Evolutionary conservation across 257 asterid genomes (phyloP), one percentile per base, ranked within the genome.

Genomic region (Solanum dulcamara): DNA sequence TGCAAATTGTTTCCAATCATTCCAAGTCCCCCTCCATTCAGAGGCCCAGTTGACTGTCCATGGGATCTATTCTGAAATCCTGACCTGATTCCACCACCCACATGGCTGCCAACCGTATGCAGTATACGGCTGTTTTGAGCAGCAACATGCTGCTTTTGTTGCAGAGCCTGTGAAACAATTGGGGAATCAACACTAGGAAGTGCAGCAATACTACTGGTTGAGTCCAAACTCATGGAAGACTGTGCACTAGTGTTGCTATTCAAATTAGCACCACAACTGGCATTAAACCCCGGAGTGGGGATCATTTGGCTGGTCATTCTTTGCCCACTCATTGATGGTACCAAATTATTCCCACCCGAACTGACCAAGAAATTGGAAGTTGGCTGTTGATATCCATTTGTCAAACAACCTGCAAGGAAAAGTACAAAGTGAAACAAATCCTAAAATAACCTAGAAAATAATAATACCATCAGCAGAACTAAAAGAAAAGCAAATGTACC

Each of bases 281-380:
- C 90, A 89, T 85, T 92, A 77, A 93, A 90, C 84, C 99, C 99
- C 86, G 99, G 98, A 75, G 99, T 94, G 13, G 99, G 98, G 80
- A 97, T 97, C 99, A 95, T 97, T 90, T 95, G 99, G 88, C 96
- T 93, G 17, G 94, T 80, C 94, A 91, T 90, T 87, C 97, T 94
- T 86, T 92, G 97, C 68, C 83, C 91, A 85, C 93, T 93, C 90
- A 92, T 84, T 85, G 98, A 91, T 85, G 93, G 20, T 70, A 87
- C 88, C 89, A 88, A 85, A 94, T 87, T 94, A 86, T 84, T 92
- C 87, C 97, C 94, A 42, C 92, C 94, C 85, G 94, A 89, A 83
- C 88, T 91, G 55, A 84, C 89, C 60, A 93, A 60, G 86, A 92
- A 93, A 86, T 92, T 90, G 80, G 95, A 86, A 26, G 94, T 70